Evolutionary conservation across 192 early-diverging fungal species (phyloP), one percentile per base, ranked within the genome.

Genomic region (Globomyces pollinis-pini): DNA sequence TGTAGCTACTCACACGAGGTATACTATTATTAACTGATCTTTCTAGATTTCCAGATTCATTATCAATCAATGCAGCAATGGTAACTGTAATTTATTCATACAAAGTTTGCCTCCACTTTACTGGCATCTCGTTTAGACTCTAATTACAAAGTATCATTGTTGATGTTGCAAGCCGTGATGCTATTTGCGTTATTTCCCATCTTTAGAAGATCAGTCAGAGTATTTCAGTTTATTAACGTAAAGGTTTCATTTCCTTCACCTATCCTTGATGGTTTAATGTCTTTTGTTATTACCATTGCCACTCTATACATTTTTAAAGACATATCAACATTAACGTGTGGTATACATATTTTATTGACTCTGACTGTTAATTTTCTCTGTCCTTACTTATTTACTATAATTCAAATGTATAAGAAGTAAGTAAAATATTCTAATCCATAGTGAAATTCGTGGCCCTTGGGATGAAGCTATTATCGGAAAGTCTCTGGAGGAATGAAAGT

Each of bases 131-230:
- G 90, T 47, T 74, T 98, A 18, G 30, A 80, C 50, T 86, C 84
- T 53, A 89, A 94, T 59, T 52, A 84, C n/a, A 79, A 87, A 67
- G 93, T 94, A 0, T 94, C 91, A 76, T 85, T 84, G 0, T 79
- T 98, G 49, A 73, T 96, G 73, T 71, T 85, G 0, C 87, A 91
- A 75, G 88, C 91, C 20, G 81, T 98, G 9, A 77, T 86, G 57
- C 88, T 91, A 81, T 98, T 98, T 74, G 93, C 86, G 1, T 65
- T 98, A n/a, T 91, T 96, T 61, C 96, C 96, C 0, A 91, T 94
- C 34, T 84, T 93, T 50, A 78, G 91, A 15, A 78, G 92, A 86
- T 59, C 44, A 21, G 32, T 32, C 32, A 8, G 4, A 66, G 15
- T 71, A 15, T 28, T 21, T 2, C 28, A 47, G 7, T n/a, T 9